Percentiles rank a stretch among this genome's conserved stretches.
These are phyloP conservation scores for Circinella umbellata DNA, from an alignment of 371 early-diverging fungal genomes.

Conservation along the genomic window DNA sequence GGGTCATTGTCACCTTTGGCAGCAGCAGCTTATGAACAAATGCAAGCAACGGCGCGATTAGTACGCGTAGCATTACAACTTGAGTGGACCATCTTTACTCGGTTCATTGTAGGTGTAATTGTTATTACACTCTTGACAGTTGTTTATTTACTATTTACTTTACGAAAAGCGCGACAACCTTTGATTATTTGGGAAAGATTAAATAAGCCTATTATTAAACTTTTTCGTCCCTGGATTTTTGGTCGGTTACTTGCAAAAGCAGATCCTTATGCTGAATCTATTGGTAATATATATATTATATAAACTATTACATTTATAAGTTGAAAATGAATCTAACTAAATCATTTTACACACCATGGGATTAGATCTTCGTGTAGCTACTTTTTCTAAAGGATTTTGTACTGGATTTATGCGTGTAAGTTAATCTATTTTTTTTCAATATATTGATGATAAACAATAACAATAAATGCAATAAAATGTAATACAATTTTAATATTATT, in stretches of 20 bases:
- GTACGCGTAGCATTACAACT: conserved; percentile 41
- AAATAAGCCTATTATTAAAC: conserved; percentile 47
- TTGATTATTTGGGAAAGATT: conserved; percentile 53
- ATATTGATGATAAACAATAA: neutral
- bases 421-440: no score
- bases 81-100: conserved; percentile 56
- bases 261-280: conserved; percentile 50
- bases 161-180: conserved; percentile 47
- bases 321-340: neutral
- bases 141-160: conserved; percentile 41
- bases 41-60: conserved; percentile 42
- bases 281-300: conserved; percentile 28
- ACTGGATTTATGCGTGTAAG: conserved; percentile 56
- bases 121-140: conserved; percentile 37
- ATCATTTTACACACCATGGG: no score
- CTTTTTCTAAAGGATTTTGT: conserved; percentile 53
- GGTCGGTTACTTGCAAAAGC: conserved; percentile 35
- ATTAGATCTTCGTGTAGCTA: conserved; percentile 53
- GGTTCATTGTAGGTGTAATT: conserved; percentile 37
- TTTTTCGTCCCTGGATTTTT: conserved; percentile 52
- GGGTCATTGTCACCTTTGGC: conserved; percentile 15
- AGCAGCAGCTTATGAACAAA: conserved; percentile 39
- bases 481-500: no score
- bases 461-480: no score
- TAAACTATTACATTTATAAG: no score